Evolutionary conservation across 805 yeast genomes (phyloP).

Genomic region (Myxozyma kluyveri): DNA sequence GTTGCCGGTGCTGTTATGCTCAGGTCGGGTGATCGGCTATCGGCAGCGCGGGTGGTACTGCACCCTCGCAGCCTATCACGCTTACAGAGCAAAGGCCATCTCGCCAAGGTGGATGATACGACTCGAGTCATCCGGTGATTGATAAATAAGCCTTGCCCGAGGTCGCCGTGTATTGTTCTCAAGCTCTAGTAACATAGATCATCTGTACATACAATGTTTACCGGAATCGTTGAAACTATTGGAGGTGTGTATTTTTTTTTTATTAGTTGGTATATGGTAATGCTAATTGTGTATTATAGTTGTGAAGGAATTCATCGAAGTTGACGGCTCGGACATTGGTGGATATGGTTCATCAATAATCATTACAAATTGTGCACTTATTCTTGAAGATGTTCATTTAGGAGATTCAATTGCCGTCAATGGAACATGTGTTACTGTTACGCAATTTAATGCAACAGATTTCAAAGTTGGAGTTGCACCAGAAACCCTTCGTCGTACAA

Average conservation of each 20-base stretch:
- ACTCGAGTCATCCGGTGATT: too few species aligned
- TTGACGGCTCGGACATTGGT: conserved; percentile 54
- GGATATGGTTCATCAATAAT: conserved; percentile 74
- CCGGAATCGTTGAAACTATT: conserved; percentile 85
- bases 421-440: conserved; percentile 82
- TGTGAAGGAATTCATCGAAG: conserved; percentile 47
- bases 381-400: conserved; percentile 76
- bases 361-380: conserved; percentile 57
- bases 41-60: too few species aligned
- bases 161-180: too few species aligned
- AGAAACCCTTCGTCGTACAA: conserved; percentile 82
- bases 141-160: too few species aligned
- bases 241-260: conserved; percentile 49
- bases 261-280: not conserved
- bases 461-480: conserved; percentile 93
- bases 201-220: conserved; percentile 66
- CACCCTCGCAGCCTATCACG: too few species aligned
- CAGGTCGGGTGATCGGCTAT: too few species aligned
- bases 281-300: conserved; percentile 29
- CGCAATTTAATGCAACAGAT: conserved; percentile 57
- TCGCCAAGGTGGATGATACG: too few species aligned
- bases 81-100: too few species aligned
- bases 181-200: too few species aligned
- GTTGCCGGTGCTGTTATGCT: too few species aligned
- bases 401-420: conserved; percentile 93